Percentiles rank a stretch among this genome's conserved stretches.
Evolutionary conservation across 805 yeast genomes (phyloP).

Genomic region (Blastobotrys terrestris): DNA sequence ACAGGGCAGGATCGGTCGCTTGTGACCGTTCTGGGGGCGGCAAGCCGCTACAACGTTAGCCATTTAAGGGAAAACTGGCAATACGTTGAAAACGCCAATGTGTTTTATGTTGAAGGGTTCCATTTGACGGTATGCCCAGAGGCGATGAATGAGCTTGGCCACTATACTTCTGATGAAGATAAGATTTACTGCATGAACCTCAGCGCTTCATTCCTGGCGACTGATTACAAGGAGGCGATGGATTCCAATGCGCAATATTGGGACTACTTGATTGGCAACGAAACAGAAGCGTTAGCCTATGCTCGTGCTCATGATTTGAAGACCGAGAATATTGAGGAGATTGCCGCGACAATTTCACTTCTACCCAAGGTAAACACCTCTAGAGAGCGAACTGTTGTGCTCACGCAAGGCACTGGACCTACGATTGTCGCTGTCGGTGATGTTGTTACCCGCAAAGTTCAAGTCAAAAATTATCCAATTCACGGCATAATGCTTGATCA

Average conservation of each 20-base stretch:
- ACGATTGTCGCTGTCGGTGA: constrained; percentile 70
- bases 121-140: constrained; percentile 97
- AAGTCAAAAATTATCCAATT: constrained; percentile 55
- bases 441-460: constrained; percentile 35
- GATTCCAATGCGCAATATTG: constrained; percentile 77
- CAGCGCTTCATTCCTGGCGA: constrained; percentile 95
- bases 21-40: constrained; percentile 96
- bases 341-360: constrained; percentile 77
- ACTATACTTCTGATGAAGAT: constrained; percentile 81
- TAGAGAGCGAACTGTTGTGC: constrained; percentile 77
- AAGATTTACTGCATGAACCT: constrained; percentile 78
- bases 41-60: constrained; percentile 87
- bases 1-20: constrained; percentile 84
- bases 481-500: constrained; percentile 59
- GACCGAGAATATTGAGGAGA: constrained; percentile 56
- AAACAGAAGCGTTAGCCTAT: constrained; percentile 91
- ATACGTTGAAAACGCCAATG: constrained; percentile 70
- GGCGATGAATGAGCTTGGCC: constrained; percentile 82
- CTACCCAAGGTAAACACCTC: constrained; percentile 65
- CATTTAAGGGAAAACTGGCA: constrained; percentile 89
- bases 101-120: constrained; percentile 96
- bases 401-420: constrained; percentile 94
- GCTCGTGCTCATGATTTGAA: constrained; percentile 76
- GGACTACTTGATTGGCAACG: constrained; percentile 90
- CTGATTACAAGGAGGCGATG: constrained; percentile 88